Percentiles rank a stretch among this genome's conserved stretches.
phyloP scores from a whole-genome alignment of 495 filamentous ascomycete species.

The Podospora anserina region DNA sequence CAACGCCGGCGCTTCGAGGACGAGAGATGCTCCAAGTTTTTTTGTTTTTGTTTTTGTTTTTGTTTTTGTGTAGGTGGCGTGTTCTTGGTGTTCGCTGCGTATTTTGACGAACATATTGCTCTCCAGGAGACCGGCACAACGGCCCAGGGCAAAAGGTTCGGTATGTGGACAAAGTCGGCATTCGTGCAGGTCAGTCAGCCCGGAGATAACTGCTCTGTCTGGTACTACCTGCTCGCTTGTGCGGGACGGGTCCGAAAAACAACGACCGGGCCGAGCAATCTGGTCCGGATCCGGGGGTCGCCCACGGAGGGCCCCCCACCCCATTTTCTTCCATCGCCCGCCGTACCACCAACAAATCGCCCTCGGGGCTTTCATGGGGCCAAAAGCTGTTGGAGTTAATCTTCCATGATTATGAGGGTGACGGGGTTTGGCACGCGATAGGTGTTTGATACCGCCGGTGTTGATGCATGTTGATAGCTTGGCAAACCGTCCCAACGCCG shows the following conservation, averaged over 20 bases:
- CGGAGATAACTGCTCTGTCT: not conserved
- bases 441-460: not conserved
- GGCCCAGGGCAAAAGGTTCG: not conserved
- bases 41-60: not conserved
- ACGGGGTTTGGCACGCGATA: not conserved
- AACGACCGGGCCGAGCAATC: slow-evolving; percentile 1
- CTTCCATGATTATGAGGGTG: not conserved
- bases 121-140: not conserved
- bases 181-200: not conserved
- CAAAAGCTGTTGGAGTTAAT: not conserved
- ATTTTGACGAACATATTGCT: not conserved
- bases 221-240: not conserved
- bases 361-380: not conserved
- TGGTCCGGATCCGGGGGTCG: slow-evolving; percentile 2
- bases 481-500: slow-evolving; percentile 3
- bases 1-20: not conserved
- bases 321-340: not conserved
- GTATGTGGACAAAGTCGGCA: not conserved
- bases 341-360: not conserved
- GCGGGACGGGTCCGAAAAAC: not conserved
- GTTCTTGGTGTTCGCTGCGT: not conserved
- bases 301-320: not conserved
- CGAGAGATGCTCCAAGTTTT: not conserved
- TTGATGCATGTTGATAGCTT: not conserved
- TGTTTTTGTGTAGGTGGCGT: not conserved